A percentile compares a stretch with the other conserved stretches of the same genome.
These are phyloP conservation scores for Mesostigma viride DNA, from an alignment of 139 green algal genomes.

Conservation along the genomic window DNA sequence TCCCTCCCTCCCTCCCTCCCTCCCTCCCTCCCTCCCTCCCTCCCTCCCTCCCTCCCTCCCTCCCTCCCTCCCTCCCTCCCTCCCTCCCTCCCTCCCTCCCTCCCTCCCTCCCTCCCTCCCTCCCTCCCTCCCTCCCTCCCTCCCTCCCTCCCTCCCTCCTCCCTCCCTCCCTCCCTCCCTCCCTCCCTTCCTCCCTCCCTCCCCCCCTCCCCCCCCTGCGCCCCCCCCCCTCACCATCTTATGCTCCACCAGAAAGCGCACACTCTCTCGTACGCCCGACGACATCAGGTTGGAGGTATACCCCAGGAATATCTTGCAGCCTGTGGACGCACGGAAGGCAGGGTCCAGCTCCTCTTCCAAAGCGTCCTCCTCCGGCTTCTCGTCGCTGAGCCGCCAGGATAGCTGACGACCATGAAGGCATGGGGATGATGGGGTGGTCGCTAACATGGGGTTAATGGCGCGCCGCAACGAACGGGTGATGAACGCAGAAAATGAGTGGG, in stretches of 20 bases:
- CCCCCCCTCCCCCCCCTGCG: too few relatives aligned
- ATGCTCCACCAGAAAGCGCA: slow-evolving; percentile 31
- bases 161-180: too few relatives aligned
- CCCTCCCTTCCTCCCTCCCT: too few relatives aligned
- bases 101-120: too few relatives aligned
- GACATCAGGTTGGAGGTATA: slow-evolving; percentile 95
- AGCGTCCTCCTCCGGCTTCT: slow-evolving; percentile 42
- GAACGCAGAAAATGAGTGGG: slow-evolving; percentile 10
- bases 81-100: too few relatives aligned
- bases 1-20: too few relatives aligned
- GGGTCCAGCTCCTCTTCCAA: slow-evolving; percentile 29
- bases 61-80: too few relatives aligned
- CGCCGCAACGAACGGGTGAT: background rate
- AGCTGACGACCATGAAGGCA: slow-evolving; percentile 2
- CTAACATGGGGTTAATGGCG: background rate
- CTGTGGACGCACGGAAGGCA: background rate
- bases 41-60: too few relatives aligned
- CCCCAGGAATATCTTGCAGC: slow-evolving; percentile 78
- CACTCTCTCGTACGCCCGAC: slow-evolving; percentile 64
- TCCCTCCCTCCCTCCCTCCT: too few relatives aligned
- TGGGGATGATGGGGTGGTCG: too few relatives aligned
- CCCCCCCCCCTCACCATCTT: slow-evolving; percentile 12
- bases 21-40: too few relatives aligned
- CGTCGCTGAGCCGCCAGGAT: slow-evolving; percentile 70
- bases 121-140: too few relatives aligned